Evolutionary conservation across 495 filamentous ascomycete genomes (phyloP), one percentile per base, ranked within the genome.

Genomic region (Rhypophila decipiens): DNA sequence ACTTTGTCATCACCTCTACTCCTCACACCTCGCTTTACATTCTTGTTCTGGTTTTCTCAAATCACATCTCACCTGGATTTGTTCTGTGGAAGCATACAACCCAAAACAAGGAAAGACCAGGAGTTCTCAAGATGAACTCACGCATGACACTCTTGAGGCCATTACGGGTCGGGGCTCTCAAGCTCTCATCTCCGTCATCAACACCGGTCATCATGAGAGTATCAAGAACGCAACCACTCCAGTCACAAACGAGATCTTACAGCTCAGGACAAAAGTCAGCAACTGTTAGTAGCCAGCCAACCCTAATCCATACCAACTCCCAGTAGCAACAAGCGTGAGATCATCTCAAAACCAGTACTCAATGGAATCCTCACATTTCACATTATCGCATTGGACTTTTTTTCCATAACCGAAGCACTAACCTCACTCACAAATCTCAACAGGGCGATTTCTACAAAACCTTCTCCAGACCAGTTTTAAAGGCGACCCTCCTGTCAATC

Each of bases 401-500:
- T n/a, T 5, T 5, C 13, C 24, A 20, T 1, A n/a, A 35, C 42
- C 35, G 12, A 51, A n/a, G n/a, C 22, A 13, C 13, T 12, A 45
- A 24, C 19, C 19, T 18, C 22, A 24, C 15, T 21, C 12, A 44
- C 8, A 35, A n/a, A 48, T 23, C 38, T 21, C 10, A n/a, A 41
- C 56, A 95, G 85, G 61, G 81, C 38, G 66, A 70, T 2, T 90
- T 91, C 62, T 98, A 93, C 69, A 83, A 79, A 51, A 76, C 77
- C 44, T 95, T 94, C 64, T 74, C 77, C 21, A 74, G 85, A 5
- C 90, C 93, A 11, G 77, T 97, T 47, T 76, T 76, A 31, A 97
- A 96, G 67, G 84, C 86, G 49, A 84, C 95, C 57, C 75, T 96
- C 8, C 82, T 89, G 42, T 87, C 89, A 12, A 72, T 96, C 19